Evolutionary conservation across 2,329 filamentous ascomycete species (phyloP), one percentile per base, ranked within the genome.

Genomic region (Fusarium sp.): DNA sequence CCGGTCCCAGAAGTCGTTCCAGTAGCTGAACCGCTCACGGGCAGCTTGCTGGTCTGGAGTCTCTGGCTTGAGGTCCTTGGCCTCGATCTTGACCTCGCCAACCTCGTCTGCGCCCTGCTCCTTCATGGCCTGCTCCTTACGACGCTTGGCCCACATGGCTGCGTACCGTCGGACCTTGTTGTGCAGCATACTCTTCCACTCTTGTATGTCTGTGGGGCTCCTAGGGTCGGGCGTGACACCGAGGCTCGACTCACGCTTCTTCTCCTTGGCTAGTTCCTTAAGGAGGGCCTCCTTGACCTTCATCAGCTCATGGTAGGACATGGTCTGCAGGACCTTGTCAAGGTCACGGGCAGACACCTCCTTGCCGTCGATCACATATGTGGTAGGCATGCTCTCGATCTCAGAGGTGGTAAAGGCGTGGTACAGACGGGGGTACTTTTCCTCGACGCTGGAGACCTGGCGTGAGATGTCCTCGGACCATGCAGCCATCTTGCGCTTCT

Each of bases 401-500:
- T 83, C 79, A 3, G 77, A 79, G 5, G 79, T 82, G 33, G 71
- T 80, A 62, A 87, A 83, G 38, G 86, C 85, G n/a, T 81, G 74
- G 68, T 86, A 79, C 1, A 87, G 77, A 60, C 78, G 80, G 11
- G 86, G 83, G 62, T 84, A 87, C 6, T 80, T 78, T 11, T 75
- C 75, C 43, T 85, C 80, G 35, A 89, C 82, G 38, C 81, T 78
- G 4, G 74, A 71, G 17, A 86, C 76, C 71, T 84, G 80, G 15
- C 77, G 79, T n/a, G 85, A 84, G 9, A 87, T 83, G 4, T 85
- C 82, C 4, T 73, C 76, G 3, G 87, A 89, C 87, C 87, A 90
- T 1, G 85, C 83, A 20, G 84, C 82, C 76, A 85, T 80, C 72
- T 83, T 82, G 65, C 87, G 85, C 45, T 89, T 80, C 62, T 88